Evolutionary conservation across 106 monocot species (phyloP).

Genomic region (Acorus gramineus): DNA sequence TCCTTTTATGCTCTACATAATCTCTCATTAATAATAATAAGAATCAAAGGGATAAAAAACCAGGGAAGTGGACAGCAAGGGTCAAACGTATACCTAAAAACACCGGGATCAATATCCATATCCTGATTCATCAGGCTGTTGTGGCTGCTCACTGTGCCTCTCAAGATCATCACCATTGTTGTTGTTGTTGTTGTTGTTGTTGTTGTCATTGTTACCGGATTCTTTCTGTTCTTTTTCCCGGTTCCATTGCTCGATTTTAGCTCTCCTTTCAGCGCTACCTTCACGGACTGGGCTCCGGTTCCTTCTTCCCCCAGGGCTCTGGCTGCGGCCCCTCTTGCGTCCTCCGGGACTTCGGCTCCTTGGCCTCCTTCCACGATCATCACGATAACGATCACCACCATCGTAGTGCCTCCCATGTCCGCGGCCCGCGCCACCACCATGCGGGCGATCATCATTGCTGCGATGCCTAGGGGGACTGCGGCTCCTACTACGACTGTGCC

Average conservation of each 20-base stretch:
- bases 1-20: too few species aligned
- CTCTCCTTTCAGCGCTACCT: conserved; percentile 39
- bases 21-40: too few species aligned
- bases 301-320: conserved; percentile 26
- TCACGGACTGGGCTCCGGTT: conserved; percentile 29
- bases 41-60: too few species aligned
- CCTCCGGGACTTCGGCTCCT: conserved; percentile 22
- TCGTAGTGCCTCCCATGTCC: conserved; percentile 10
- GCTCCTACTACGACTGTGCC: conserved; percentile 22
- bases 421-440: background rate
- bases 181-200: conserved; percentile 1
- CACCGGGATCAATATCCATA: conserved; percentile 1
- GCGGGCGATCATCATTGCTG: conserved; percentile 6
- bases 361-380: conserved; percentile 20
- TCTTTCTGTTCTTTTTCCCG: conserved; percentile 24
- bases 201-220: background rate
- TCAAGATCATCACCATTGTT: conserved; percentile 13
- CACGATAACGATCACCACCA: conserved; percentile 15
- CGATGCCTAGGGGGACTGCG: conserved; percentile 12
- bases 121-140: conserved; percentile 1
- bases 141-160: background rate
- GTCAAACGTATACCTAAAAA: conserved; percentile 6
- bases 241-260: conserved; percentile 42
- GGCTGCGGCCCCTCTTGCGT: conserved; percentile 11
- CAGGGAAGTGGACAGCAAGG: background rate